A percentile compares a stretch with the other conserved stretches of the same genome.
phyloP scores from a whole-genome alignment of 306 rosid genomes.

The Luffa acutangula region DNA sequence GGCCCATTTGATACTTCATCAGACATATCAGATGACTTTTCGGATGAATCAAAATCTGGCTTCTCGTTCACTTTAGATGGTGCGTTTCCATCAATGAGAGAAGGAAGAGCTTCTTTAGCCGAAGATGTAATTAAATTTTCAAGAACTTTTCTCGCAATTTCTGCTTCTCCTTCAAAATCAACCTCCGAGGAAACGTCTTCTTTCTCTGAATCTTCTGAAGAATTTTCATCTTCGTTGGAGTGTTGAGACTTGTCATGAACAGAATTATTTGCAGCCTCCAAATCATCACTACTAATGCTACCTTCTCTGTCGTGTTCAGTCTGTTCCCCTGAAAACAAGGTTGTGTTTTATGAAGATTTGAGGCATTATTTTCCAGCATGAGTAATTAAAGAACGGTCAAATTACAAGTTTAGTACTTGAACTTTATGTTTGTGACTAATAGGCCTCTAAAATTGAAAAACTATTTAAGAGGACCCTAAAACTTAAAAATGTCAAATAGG shows the following conservation, averaged over 20 bases:
- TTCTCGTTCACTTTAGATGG: constrained; percentile 26
- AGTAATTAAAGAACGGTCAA: not conserved
- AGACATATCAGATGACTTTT: constrained; percentile 26
- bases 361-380: not conserved
- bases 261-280: constrained; percentile 26
- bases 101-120: constrained; percentile 25
- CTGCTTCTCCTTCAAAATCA: constrained; percentile 78
- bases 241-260: constrained; percentile 17
- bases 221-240: constrained; percentile 25
- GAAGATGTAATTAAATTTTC: constrained; percentile 49
- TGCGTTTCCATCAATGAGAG: constrained; percentile 23
- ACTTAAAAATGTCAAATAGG: no score
- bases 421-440: no score
- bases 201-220: constrained; percentile 27
- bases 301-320: constrained; percentile 29
- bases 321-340: constrained; percentile 32
- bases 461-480: no score
- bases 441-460: no score
- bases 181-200: constrained; percentile 34
- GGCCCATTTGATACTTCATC: constrained; percentile 1
- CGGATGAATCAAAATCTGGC: constrained; percentile 22
- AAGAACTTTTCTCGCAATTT: constrained; percentile 70
- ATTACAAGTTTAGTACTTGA: no score
- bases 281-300: constrained; percentile 38
- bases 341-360: constrained; percentile 4